These are phyloP conservation scores for Calonectria pseudoreteaudii DNA, from an alignment of 2,329 filamentous ascomycete species.

Conservation along the genomic window DNA sequence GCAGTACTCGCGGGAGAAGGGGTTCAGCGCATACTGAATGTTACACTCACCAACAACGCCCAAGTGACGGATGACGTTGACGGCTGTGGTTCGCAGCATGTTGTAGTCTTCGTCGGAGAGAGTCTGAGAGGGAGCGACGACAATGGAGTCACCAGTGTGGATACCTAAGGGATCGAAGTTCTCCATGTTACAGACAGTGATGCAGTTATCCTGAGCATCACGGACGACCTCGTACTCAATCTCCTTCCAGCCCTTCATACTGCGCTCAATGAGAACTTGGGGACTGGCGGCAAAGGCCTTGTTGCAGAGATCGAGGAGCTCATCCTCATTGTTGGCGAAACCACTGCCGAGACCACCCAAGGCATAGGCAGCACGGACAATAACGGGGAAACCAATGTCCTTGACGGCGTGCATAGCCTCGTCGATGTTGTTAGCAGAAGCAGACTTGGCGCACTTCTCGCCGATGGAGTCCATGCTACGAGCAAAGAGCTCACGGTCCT, in stretches of 20 bases:
- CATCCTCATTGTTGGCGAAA: constrained; percentile 88
- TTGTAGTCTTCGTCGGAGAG: constrained; percentile 98
- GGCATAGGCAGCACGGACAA: constrained; percentile 95
- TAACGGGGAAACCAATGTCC: constrained; percentile 94
- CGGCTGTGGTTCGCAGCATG: constrained; percentile 96
- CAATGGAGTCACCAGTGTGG: constrained; percentile 97
- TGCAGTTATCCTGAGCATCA: constrained; percentile 96
- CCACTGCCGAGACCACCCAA: constrained; percentile 95
- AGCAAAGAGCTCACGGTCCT: constrained; percentile 97
- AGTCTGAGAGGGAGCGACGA: constrained; percentile 96
- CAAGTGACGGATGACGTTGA: constrained; percentile 96
- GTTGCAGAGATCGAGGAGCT: constrained; percentile 89
- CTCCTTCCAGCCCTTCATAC: constrained; percentile 99
- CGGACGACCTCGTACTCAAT: constrained; percentile 99
- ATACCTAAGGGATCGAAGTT: constrained; percentile 99
- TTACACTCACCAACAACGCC: constrained; percentile 99
- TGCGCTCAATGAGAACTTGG: constrained; percentile 95
- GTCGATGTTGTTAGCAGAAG: constrained; percentile 87
- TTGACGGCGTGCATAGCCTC: constrained; percentile 92
- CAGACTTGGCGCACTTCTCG: constrained; percentile 97
- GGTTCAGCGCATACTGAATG: constrained; percentile 97
- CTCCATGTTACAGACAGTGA: constrained; percentile 99
- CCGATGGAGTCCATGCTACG: constrained; percentile 98
- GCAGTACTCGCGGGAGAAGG: constrained; percentile 95
- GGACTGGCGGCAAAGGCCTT: constrained; percentile 96